Base-by-base conservation (phyloP, 495 filamentous ascomycete species). In the Lepraria neglecta region DNA sequence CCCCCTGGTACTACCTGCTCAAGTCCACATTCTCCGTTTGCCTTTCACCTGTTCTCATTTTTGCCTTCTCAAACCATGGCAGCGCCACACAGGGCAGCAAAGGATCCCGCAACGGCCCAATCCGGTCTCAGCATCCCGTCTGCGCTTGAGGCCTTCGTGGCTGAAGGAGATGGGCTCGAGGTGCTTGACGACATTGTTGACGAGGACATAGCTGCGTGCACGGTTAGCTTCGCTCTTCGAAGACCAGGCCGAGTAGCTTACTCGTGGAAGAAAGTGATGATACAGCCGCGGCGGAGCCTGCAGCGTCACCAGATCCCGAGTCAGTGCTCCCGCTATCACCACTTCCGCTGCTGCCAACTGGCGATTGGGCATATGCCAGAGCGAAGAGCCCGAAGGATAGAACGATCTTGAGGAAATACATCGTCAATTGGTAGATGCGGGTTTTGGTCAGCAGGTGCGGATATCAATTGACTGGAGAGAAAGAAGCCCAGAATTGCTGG, bases 321-420 rank as follows among this genome's bases (percentile, higher is more conserved):
- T 24, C 24, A 1, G 17, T 27, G 3, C 59, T 35, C 14, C 59
- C 59, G 1, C 31, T 38, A 12, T 55, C 59, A 1, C 59, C 59
- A 21, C 58, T 54, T n/a, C 47, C 58, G 42, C 59, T 61, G 15
- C 47, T 43, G 28, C 50, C 59, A 3, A 61, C 59, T 1, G 59
- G 59, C 6, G 59, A 53, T 15, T 61, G 50, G 10, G 59, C 33
- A 24, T 44, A 43, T 12, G 59, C 48, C 35, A 28, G 45, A n/a
- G 59, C 40, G 10, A 44, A 46, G 19, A 61, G 28, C 28, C 38
- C 43, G 17, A 61, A 46, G n/a, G 9, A 6, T 33, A 61, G 40
- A 48, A 52, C 33, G 40, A 61, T 12, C 1, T 46, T 54, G 40
- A 21, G n/a, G 40, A 54, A 24, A 11, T 61, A 48, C 59, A 61